phyloP scores from a whole-genome alignment of 148 eudicot species.

The Amaranthus palmeri region DNA sequence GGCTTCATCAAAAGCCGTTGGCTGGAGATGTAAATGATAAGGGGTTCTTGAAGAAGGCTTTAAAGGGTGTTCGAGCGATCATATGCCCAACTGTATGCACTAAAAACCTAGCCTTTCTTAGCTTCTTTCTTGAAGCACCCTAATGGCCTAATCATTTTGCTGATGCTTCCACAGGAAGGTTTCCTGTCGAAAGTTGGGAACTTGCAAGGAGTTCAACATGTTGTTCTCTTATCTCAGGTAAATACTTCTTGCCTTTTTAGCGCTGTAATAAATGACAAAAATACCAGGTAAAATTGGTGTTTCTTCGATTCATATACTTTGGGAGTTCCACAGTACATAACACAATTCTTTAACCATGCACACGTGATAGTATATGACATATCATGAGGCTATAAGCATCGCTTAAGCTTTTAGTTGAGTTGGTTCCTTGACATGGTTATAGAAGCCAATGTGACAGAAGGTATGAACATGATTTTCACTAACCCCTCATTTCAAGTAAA shows the following conservation, averaged over 20 bases:
- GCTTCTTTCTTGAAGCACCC: neutral
- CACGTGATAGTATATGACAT: too few species aligned
- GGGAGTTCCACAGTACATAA: too few species aligned
- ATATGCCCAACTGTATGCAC: slow-evolving; percentile 75
- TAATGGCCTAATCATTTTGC: neutral
- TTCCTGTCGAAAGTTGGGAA: slow-evolving; percentile 51
- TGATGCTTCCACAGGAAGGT: slow-evolving; percentile 60
- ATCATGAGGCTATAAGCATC: too few species aligned
- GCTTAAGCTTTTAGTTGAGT: too few species aligned
- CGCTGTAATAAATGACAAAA: neutral
- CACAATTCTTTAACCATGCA: too few species aligned
- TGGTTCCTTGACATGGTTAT: too few species aligned
- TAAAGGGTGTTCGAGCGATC: slow-evolving; percentile 70
- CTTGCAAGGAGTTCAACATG: slow-evolving; percentile 67
- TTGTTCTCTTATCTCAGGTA: slow-evolving; percentile 83
- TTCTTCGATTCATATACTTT: neutral
- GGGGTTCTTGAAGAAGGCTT: slow-evolving; percentile 58
- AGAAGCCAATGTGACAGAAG: too few species aligned
- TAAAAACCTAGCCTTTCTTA: neutral
- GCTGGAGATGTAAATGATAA: slow-evolving; percentile 57
- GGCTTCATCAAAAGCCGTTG: slow-evolving; percentile 47
- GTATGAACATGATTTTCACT: too few species aligned
- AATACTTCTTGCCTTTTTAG: slow-evolving; percentile 6
- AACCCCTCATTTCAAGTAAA: too few species aligned
- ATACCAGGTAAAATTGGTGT: neutral